Base-by-base conservation (phyloP, 192 early-diverging fungal species). In the Rhizoclosmatium globosum region DNA sequence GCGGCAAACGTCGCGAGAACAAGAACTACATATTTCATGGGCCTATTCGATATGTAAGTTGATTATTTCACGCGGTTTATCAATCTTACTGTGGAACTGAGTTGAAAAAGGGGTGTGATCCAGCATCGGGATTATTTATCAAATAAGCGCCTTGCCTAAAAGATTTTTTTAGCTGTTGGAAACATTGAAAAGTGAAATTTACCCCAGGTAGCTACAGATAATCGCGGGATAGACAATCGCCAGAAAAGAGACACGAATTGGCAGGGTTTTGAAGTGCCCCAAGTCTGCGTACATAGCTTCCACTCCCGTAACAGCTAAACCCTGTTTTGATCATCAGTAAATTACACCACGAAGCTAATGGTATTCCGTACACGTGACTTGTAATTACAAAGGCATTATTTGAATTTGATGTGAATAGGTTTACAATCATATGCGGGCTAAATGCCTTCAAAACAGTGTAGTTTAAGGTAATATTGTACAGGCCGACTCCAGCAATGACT, bases 271-370 rank as follows among this genome's bases (percentile, higher is more conserved):
- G 57, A 91, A 91, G 69, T 91, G 89, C 2, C 88, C 89, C 60
- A 91, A 79, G 74, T 91, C 89, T 19, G 88, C 82, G 68, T 86
- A 91, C 79, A 91, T 72, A 3, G 86, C 85, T 79, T 91, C 89
- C 1, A 86, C 86, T 38, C 89, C 89, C 1, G 87, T 84, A 39
- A 91, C 78, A 3, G 88, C 78, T 43, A 91, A 19, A 90, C 86
- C 0, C 81, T 86, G 53, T 21, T 13, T 44, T 13, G 46, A n/a
- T 64, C 47, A 31, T 31, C 31, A 31, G 31, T 23, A 31, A 47
- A 48, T 60, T 66, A 41, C 17, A 15, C 0, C 3, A 64, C 39
- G 15, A 60, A 45, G 13, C 15, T 43, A 45, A 78, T 82, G 19
- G 17, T 44, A 41, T 47, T 31, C 70, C 85, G 67, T 70, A 84